Evolutionary conservation across 495 filamentous ascomycete genomes (phyloP).

Genomic region (Pyrenopolyporus hunteri): DNA sequence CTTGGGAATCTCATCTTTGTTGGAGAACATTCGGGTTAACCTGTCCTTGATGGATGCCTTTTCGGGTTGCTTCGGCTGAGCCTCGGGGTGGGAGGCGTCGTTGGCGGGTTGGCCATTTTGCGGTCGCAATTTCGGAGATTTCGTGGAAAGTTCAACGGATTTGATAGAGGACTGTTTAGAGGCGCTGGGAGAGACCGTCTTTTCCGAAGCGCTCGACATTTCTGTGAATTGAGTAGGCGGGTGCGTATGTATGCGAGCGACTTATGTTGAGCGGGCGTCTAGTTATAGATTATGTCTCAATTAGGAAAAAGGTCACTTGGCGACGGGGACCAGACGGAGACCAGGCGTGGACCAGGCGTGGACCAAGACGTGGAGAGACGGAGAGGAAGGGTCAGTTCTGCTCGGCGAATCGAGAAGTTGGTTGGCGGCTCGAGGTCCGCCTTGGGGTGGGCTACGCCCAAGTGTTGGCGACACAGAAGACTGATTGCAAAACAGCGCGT

Average conservation of each 20-base stretch:
- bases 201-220: slow-evolving; percentile 45
- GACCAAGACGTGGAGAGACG: too few species aligned
- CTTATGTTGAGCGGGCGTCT: background rate
- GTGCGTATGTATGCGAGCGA: too few species aligned
- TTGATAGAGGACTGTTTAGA: slow-evolving; percentile 55
- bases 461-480: slow-evolving; percentile 35
- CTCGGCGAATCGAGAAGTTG: slow-evolving; percentile 33
- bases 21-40: slow-evolving; percentile 58
- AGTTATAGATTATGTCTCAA: slow-evolving; percentile 26
- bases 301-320: slow-evolving; percentile 39
- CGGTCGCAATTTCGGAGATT: slow-evolving; percentile 48
- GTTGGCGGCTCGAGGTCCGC: slow-evolving; percentile 42
- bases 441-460: slow-evolving; percentile 45
- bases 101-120: slow-evolving; percentile 46
- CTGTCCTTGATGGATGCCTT: slow-evolving; percentile 57
- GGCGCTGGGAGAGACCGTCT: slow-evolving; percentile 47
- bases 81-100: slow-evolving; percentile 33
- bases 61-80: slow-evolving; percentile 48
- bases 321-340: slow-evolving; percentile 39
- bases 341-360: slow-evolving; percentile 26
- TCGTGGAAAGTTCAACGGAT: slow-evolving; percentile 48
- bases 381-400: slow-evolving; percentile 3
- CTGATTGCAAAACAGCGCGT: slow-evolving; percentile 41
- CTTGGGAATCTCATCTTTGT: slow-evolving; percentile 46
- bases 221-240: slow-evolving; percentile 10